Base-by-base conservation (phyloP, 2,329 filamentous ascomycete genomes). In the Epichloe elymi region DNA sequence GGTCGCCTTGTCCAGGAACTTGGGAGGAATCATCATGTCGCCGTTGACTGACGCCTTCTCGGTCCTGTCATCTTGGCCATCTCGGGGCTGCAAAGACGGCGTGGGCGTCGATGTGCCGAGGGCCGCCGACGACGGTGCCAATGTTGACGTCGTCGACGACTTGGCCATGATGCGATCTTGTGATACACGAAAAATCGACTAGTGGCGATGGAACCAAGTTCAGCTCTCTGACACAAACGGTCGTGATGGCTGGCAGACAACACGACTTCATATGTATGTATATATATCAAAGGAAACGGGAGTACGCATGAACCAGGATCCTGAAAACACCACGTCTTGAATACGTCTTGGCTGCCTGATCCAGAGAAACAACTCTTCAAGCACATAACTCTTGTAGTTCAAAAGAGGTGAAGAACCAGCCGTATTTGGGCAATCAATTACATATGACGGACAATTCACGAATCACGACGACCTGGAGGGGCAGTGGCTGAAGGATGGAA, bases 1-100 rank as follows among this genome's bases (percentile, higher is more conserved):
- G 49, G 72, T 69, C 17, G 59, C 56, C 17, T 61, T 59, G 45
- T 60, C 53, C 41, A 53, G 39, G 26, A 42, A 44, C 35, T 53
- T 47, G 37, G 49, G 37, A 11, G 26, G n/a, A 11, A 2, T 53
- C 33, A 7, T 53, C 20, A 7, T 23, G 36, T 45, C 46, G 6
- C 20, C 50, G 26, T 46, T 38, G 20, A 46, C 48, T 11, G 46
- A 49, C 3, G 19, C 26, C 23, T 42, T 46, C 42, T 48, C 44
- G 2, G 45, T 35, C 19, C 15, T 15, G 14, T 42, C 38, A 46
- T 48, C 44, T 20, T 2, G 38, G 23, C 30, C 23, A 26, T 48
- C 44, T 20, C 0, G 38, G 23, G 37, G 38, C 30, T 37, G 35
- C 14, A 19, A 36, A 23, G 47, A 30, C 20, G 39, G 12, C 5